Evolutionary conservation across 1,284 basidiomycete genomes (phyloP).

Genomic region (Ustilago curta): DNA sequence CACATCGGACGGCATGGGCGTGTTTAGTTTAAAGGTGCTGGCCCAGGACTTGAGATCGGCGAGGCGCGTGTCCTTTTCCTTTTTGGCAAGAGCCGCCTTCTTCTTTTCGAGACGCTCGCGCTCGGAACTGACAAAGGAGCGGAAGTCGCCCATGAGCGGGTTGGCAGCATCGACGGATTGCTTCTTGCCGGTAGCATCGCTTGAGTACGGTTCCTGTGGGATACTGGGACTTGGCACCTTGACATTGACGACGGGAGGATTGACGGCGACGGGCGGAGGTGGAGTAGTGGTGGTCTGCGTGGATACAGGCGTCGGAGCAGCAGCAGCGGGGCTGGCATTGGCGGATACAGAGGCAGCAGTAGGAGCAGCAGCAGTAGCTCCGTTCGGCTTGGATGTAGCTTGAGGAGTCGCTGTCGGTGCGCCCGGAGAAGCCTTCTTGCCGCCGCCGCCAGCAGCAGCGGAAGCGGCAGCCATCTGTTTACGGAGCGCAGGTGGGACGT

Average conservation of each 20-base stretch:
- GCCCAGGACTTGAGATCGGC: conserved; percentile 93
- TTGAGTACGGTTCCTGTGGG: conserved; percentile 25
- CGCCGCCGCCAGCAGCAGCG: conserved; percentile 19
- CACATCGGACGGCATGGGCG: conserved; percentile 92
- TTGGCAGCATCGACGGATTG: conserved; percentile 38
- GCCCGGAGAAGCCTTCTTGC: conserved; percentile 48
- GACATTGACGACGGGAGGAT: conserved; percentile 43
- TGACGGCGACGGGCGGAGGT: conserved; percentile 16
- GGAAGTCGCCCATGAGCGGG: conserved; percentile 63
- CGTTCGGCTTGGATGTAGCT: conserved; percentile 22
- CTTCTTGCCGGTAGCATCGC: conserved; percentile 33
- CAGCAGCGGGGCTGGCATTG: not conserved
- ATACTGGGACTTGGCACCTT: conserved; percentile 49
- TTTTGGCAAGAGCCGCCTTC: conserved; percentile 88
- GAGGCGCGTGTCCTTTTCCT: conserved; percentile 91
- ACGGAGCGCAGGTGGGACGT: conserved; percentile 88
- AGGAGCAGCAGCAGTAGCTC: conserved; percentile 49
- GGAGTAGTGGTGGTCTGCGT: conserved; percentile 22
- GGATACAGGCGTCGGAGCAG: conserved; percentile 2
- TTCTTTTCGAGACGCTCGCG: conserved; percentile 76
- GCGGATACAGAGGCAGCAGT: conserved; percentile 3
- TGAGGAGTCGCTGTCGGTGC: conserved; percentile 22
- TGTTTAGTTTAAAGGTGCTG: conserved; percentile 93
- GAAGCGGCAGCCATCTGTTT: conserved; percentile 62
- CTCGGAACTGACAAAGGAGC: conserved; percentile 65